Conservation (phyloP, 2,329 filamentous ascomycete genomes). For the Paraconiothyrium brasiliense region DNA sequence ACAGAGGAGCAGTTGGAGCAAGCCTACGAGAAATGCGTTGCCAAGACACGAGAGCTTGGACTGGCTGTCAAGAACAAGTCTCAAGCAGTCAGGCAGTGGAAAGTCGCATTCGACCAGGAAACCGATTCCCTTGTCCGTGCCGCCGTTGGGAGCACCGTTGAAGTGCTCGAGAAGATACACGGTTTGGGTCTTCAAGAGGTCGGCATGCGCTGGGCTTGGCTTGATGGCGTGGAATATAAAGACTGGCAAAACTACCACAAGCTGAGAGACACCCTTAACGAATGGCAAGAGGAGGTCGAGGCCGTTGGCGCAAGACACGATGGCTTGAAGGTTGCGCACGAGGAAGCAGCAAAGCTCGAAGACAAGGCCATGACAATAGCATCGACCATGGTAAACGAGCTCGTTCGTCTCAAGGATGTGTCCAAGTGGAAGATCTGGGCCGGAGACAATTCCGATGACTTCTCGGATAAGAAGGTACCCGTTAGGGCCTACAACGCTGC, state of each 20-base stretch:
- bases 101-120: conserved; percentile 74
- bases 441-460: conserved; percentile 79
- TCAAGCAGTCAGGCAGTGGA: conserved; percentile 80
- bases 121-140: conserved; percentile 73
- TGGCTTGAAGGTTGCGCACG: conserved; percentile 72
- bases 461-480: conserved; percentile 73
- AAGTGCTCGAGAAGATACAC: conserved; percentile 82
- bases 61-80: conserved; percentile 79
- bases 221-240: conserved; percentile 93
- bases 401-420: conserved; percentile 82
- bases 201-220: conserved; percentile 93
- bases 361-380: conserved; percentile 83
- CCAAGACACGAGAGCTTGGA: conserved; percentile 72
- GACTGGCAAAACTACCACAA: conserved; percentile 97
- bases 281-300: conserved; percentile 86
- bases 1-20: conserved; percentile 61
- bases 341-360: conserved; percentile 74
- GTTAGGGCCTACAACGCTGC: conserved; percentile 61
- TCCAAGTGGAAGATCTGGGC: conserved; percentile 84
- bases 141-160: conserved; percentile 81
- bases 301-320: conserved; percentile 78
- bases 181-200: conserved; percentile 89
- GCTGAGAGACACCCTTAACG: conserved; percentile 80
- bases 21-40: conserved; percentile 62
- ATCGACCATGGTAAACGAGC: conserved; percentile 79